Conservation (phyloP, 306 rosid species). For the Ziziphus jujuba region DNA sequence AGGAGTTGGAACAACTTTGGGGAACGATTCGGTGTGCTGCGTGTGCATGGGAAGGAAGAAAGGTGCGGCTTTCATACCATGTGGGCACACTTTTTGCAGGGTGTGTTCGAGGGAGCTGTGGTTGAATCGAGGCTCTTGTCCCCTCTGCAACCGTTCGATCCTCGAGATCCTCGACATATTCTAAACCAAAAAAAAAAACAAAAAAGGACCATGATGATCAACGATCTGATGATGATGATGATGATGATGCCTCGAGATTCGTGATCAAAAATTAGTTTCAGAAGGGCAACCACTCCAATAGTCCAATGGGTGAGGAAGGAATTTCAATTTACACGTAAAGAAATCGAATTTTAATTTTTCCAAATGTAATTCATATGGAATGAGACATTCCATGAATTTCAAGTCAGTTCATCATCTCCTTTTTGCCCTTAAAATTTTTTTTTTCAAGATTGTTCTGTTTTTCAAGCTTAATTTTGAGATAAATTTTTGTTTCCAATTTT, state of each 20-base stretch:
- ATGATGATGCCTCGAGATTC: neutral
- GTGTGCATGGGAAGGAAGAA: constrained; percentile 91
- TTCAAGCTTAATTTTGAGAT: too few species aligned
- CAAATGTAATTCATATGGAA: neutral
- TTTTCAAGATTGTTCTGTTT: too few species aligned
- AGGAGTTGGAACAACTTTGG: constrained; percentile 16
- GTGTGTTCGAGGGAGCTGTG: constrained; percentile 96
- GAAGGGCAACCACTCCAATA: neutral
- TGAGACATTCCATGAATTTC: neutral
- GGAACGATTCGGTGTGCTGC: constrained; percentile 80
- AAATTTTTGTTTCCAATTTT: too few species aligned
- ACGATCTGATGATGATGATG: neutral
- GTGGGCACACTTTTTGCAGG: constrained; percentile 97
- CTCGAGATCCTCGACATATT: constrained; percentile 89
- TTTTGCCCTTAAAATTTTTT: too few species aligned
- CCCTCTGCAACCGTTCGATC: constrained; percentile 92
- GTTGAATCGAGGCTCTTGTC: constrained; percentile 87
- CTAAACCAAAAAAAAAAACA: constrained; percentile 18
- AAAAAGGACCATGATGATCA: neutral
- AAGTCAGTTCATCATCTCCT: too few species aligned
- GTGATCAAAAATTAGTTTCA: neutral
- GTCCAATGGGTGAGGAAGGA: neutral
- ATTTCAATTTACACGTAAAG: too few species aligned
- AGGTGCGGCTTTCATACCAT: constrained; percentile 94
- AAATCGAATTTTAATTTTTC: neutral